phyloP scores from a whole-genome alignment of 371 early-diverging fungal species.

The Apophysomyces variabilis region DNA sequence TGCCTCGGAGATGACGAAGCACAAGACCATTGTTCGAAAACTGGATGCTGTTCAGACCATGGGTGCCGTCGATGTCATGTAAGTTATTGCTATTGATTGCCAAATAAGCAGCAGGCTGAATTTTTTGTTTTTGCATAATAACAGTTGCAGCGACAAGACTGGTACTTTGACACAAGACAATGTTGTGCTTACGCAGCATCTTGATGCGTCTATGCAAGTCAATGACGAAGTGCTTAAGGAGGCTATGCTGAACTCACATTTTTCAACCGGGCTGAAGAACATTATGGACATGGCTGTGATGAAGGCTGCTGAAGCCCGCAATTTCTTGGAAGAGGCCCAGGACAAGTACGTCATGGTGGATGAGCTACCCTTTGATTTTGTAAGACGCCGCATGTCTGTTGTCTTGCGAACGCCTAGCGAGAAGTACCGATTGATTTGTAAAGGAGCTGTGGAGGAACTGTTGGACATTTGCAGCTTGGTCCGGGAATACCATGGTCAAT shows the following conservation, averaged over 20 bases:
- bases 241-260: slow-evolving; percentile 43
- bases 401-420: slow-evolving; percentile 20
- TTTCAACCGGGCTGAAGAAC: slow-evolving; percentile 49
- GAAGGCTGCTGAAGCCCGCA: slow-evolving; percentile 14
- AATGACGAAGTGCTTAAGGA: slow-evolving; percentile 28
- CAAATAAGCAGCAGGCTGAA: not conserved
- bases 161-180: slow-evolving; percentile 49
- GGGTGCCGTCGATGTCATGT: slow-evolving; percentile 39
- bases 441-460: slow-evolving; percentile 49
- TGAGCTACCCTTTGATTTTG: slow-evolving; percentile 52
- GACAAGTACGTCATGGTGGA: slow-evolving; percentile 28
- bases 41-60: slow-evolving; percentile 44
- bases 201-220: slow-evolving; percentile 30
- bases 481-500: slow-evolving; percentile 15
- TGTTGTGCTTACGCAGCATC: slow-evolving; percentile 33
- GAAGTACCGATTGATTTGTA: slow-evolving; percentile 34
- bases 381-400: slow-evolving; percentile 47
- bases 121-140: not conserved
- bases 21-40: slow-evolving; percentile 45
- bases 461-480: slow-evolving; percentile 29
- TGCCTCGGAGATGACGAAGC: slow-evolving; percentile 38
- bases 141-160: slow-evolving; percentile 50
- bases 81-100: not conserved
- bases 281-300: slow-evolving; percentile 41
- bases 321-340: not conserved